phyloP scores from a whole-genome alignment of 2,329 filamentous ascomycete genomes.

The Dothideomycetes sp. region DNA sequence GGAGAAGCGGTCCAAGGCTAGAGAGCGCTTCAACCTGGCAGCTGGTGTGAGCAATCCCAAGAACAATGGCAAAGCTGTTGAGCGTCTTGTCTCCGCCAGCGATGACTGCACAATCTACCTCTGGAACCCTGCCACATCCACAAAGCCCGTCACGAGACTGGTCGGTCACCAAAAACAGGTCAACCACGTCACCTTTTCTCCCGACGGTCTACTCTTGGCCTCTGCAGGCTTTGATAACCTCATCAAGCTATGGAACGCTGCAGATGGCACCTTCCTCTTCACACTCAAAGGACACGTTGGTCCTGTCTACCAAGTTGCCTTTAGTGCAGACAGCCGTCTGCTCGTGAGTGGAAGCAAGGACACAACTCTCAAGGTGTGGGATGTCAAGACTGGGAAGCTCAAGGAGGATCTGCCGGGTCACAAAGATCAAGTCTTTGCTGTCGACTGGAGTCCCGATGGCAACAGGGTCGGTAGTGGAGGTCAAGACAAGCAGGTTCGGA shows the following conservation, averaged over 20 bases:
- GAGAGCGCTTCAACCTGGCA: slow-evolving; percentile 74
- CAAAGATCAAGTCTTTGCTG: slow-evolving; percentile 83
- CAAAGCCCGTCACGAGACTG: slow-evolving; percentile 77
- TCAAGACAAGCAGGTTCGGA: slow-evolving; percentile 68
- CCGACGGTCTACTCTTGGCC: slow-evolving; percentile 77
- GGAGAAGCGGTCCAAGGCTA: slow-evolving; percentile 63
- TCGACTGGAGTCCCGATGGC: slow-evolving; percentile 92
- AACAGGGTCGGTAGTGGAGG: slow-evolving; percentile 82
- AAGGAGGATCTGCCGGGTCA: slow-evolving; percentile 78
- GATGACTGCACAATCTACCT: slow-evolving; percentile 96
- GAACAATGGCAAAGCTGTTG: slow-evolving; percentile 58
- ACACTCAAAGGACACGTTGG: slow-evolving; percentile 84
- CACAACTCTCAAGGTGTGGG: slow-evolving; percentile 91
- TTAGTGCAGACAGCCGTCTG: slow-evolving; percentile 83
- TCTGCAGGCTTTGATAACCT: slow-evolving; percentile 90
- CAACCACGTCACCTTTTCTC: slow-evolving; percentile 90
- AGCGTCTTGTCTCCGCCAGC: slow-evolving; percentile 78
- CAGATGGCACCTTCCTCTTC: slow-evolving; percentile 67
- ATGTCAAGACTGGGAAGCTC: slow-evolving; percentile 74
- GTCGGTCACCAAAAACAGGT: slow-evolving; percentile 95
- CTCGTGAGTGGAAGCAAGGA: slow-evolving; percentile 84
- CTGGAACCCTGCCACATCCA: slow-evolving; percentile 72
- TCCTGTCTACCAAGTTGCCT: slow-evolving; percentile 84
- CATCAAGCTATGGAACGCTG: slow-evolving; percentile 80
- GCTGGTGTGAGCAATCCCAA: slow-evolving; percentile 45